Evolutionary conservation across 148 eudicot species (phyloP).

Genomic region (Dianthus caryophyllus): DNA sequence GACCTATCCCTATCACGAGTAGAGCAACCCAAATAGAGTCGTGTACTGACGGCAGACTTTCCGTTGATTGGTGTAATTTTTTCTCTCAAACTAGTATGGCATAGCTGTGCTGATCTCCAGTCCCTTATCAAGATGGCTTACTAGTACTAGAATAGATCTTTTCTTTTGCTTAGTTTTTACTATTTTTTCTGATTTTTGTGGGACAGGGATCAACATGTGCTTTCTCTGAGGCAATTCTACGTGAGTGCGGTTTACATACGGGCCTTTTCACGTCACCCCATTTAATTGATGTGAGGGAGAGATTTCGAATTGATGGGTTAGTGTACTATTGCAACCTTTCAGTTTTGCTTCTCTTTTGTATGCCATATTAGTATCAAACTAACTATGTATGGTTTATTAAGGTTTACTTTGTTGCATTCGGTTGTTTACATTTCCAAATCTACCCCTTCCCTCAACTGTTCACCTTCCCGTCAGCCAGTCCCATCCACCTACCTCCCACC

Average conservation of each 20-base stretch:
- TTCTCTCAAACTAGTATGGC: too few species aligned
- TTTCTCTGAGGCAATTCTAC: conserved; percentile 80
- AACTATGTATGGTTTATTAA: not conserved
- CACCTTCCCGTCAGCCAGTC: too few species aligned
- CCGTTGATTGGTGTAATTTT: not conserved
- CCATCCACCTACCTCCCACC: too few species aligned
- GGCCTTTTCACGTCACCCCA: conserved; percentile 96
- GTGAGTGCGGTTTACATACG: conserved; percentile 80
- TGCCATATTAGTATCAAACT: too few species aligned
- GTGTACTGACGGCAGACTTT: not conserved
- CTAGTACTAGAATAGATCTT: not conserved
- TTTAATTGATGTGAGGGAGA: conserved; percentile 82
- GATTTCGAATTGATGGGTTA: conserved; percentile 89
- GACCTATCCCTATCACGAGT: too few species aligned
- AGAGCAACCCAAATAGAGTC: too few species aligned
- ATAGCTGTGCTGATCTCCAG: too few species aligned
- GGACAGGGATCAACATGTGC: conserved; percentile 89
- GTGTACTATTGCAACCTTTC: conserved; percentile 24
- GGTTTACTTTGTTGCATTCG: not conserved
- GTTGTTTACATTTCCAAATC: too few species aligned
- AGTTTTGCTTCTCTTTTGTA: conserved; percentile 1
- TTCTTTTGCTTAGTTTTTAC: conserved; percentile 1
- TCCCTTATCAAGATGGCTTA: not conserved
- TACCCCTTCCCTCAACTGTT: too few species aligned
- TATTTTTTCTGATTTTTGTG: conserved; percentile 18